These are phyloP conservation scores for Gossypium gossypioides DNA, from an alignment of 441 rosid species.

Conservation along the genomic window DNA sequence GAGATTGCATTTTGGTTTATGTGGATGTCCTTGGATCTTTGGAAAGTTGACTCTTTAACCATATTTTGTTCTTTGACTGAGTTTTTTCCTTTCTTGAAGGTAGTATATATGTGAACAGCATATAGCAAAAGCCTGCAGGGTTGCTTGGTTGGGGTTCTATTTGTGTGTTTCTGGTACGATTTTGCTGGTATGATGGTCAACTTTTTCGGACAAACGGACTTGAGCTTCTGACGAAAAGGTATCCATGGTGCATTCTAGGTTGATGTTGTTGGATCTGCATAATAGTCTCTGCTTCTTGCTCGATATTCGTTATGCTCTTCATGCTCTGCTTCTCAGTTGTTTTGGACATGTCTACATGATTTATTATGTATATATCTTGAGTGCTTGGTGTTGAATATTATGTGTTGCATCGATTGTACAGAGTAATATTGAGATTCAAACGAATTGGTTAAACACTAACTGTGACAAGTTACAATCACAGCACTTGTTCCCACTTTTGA, in stretches of 20 bases:
- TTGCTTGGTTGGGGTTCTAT: background rate
- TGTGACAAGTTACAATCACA: background rate
- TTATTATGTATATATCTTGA: background rate
- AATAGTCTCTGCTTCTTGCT: background rate
- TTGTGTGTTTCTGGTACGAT: background rate
- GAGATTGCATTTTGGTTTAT: conserved; percentile 13
- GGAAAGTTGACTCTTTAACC: conserved; percentile 2
- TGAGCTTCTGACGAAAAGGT: background rate
- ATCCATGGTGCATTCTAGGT: background rate
- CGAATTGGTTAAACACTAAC: background rate
- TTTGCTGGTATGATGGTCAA: background rate
- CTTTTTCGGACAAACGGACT: background rate
- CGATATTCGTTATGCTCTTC: background rate
- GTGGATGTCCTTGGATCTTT: conserved; percentile 11
- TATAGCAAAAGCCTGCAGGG: background rate
- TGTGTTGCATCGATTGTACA: background rate
- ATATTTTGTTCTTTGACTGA: background rate
- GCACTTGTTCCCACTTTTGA: background rate
- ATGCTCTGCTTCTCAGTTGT: background rate
- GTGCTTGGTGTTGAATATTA: background rate
- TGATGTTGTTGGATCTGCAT: background rate
- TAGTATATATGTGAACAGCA: background rate
- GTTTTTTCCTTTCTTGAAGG: background rate
- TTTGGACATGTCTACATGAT: background rate
- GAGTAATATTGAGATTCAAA: background rate